Conservation (phyloP, 345 rosid species). For the Rhodamnia rubescens region DNA sequence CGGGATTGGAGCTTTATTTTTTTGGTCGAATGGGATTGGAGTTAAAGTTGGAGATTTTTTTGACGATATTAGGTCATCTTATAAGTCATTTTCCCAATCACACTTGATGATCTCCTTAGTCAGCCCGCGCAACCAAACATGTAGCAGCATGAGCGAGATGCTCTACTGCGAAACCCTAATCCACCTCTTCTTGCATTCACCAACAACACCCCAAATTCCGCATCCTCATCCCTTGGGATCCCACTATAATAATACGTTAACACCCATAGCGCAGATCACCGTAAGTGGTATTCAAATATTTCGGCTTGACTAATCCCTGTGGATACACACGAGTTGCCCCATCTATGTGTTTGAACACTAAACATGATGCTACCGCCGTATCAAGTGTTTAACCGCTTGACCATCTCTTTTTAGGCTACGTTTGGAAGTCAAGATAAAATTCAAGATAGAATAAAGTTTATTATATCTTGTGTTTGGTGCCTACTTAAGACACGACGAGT, state of each 20-base stretch:
- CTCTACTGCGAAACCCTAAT: not conserved
- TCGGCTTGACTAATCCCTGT: not conserved
- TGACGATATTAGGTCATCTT: no score
- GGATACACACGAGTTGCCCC: not conserved
- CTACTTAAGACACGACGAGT: no score
- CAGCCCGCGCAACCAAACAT: not conserved
- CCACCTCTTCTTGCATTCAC: not conserved
- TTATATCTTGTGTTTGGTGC: no score
- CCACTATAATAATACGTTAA: not conserved
- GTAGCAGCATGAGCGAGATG: not conserved
- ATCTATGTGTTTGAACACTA: not conserved
- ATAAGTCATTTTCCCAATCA: no score
- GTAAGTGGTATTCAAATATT: not conserved
- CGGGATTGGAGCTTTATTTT: no score
- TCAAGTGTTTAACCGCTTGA: not conserved
- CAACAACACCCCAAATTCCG: not conserved
- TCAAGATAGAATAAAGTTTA: no score
- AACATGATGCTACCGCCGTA: not conserved
- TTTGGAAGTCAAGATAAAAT: no score
- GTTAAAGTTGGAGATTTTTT: no score
- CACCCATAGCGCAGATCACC: not conserved
- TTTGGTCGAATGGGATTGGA: no score
- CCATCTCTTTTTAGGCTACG: no score
- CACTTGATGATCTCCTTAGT: no score
- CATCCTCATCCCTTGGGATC: not conserved